Evolutionary conservation across 768 basidiomycete genomes (phyloP).

Genomic region (Lanmaoa pseudosensibilis): DNA sequence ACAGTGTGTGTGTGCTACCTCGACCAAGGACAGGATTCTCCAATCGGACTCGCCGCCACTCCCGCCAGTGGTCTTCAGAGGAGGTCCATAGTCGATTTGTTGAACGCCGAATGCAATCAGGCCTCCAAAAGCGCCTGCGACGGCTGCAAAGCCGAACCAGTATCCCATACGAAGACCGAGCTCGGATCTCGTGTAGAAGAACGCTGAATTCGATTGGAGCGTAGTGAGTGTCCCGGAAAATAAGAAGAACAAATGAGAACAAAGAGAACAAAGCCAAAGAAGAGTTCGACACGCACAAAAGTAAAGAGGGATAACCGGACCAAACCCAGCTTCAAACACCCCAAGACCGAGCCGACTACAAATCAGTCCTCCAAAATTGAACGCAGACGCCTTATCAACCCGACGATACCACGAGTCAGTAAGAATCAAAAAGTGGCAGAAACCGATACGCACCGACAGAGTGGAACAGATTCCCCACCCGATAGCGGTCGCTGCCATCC

Average conservation of each 20-base stretch:
- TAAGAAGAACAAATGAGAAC: too few species aligned
- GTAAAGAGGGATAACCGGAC: slow-evolving; percentile 75
- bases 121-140: slow-evolving; percentile 85
- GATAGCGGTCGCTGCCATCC: slow-evolving; percentile 62
- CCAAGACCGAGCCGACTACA: slow-evolving; percentile 64
- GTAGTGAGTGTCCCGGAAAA: too few species aligned
- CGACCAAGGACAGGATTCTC: slow-evolving; percentile 63
- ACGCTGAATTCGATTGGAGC: slow-evolving; percentile 43
- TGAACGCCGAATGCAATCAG: slow-evolving; percentile 80
- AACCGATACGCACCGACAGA: slow-evolving; percentile 50
- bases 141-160: slow-evolving; percentile 84
- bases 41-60: slow-evolving; percentile 34
- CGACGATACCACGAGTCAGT: not conserved
- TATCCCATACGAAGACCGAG: slow-evolving; percentile 76
- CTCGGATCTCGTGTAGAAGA: slow-evolving; percentile 76
- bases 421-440: not conserved
- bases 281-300: slow-evolving; percentile 51
- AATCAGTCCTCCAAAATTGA: slow-evolving; percentile 59
- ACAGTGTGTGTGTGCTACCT: slow-evolving; percentile 40
- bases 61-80: slow-evolving; percentile 22
- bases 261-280: not conserved
- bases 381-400: slow-evolving; percentile 56
- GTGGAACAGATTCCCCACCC: slow-evolving; percentile 80
- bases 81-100: slow-evolving; percentile 49
- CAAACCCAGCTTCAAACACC: slow-evolving; percentile 76